A percentile compares a stretch with the other conserved stretches of the same genome.
phyloP scores from a whole-genome alignment of 495 filamentous ascomycete species.

The Lepidopterella palustris region DNA sequence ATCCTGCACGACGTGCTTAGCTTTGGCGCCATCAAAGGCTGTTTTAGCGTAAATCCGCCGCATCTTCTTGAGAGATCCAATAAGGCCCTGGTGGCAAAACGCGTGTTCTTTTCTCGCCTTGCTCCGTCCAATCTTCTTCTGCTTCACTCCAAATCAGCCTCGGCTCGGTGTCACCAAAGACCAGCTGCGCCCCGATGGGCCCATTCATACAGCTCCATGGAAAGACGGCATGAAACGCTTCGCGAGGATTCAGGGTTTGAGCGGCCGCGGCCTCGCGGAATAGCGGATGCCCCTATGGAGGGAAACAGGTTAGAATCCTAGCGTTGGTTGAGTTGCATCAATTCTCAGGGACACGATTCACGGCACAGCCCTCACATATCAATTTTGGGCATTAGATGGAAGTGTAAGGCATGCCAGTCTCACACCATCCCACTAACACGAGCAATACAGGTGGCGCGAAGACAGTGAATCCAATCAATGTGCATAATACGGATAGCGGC shows the following conservation, averaged over 20 bases:
- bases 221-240: background rate
- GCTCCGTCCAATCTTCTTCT: background rate
- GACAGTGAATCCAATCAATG: too few species aligned
- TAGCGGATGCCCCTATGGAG: background rate
- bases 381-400: too few species aligned
- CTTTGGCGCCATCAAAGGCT: too few species aligned
- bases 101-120: background rate
- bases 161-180: background rate
- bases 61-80: too few species aligned
- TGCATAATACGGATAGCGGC: too few species aligned
- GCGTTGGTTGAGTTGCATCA: background rate
- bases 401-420: too few species aligned
- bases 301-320: background rate
- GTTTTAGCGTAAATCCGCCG: too few species aligned
- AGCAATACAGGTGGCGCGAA: too few species aligned
- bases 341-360: background rate
- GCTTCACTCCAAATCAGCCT: background rate
- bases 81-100: background rate
- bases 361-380: slow-evolving; percentile 3
- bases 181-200: too few species aligned
- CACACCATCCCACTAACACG: too few species aligned
- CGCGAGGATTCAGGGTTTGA: background rate
- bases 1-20: too few species aligned
- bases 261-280: background rate
- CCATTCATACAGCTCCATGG: too few species aligned